Percentiles rank a stretch among this genome's conserved stretches.
Conservation (phyloP, 2,329 filamentous ascomycete genomes). For the Canariomyces notabilis region DNA sequence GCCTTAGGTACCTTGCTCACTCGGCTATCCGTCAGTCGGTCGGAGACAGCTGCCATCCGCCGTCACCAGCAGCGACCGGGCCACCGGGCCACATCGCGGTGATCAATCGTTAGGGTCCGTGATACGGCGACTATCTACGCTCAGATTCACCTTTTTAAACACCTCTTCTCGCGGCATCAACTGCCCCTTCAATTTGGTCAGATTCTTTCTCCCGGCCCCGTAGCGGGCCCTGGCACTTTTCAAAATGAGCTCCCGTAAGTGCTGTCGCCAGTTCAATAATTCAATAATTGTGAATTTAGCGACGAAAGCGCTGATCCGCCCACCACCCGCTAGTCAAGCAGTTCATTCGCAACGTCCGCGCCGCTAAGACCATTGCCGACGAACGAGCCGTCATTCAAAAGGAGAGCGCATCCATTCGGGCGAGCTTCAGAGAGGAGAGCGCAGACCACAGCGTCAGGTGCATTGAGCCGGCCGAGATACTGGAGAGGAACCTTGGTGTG, state of each 20-base stretch:
- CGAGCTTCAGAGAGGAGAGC: conserved; percentile 96
- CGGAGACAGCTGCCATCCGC: conserved; percentile 8
- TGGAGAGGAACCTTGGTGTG: conserved; percentile 6
- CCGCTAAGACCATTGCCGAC: conserved; percentile 97
- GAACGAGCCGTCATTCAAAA: conserved; percentile 98
- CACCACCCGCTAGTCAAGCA: conserved; percentile 71
- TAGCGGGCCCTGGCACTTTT: conserved; percentile 20
- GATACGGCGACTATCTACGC: conserved; percentile 12
- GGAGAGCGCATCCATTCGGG: conserved; percentile 94
- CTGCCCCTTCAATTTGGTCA: conserved; percentile 14
- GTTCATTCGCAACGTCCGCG: conserved; percentile 98
- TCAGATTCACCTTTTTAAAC: conserved; percentile 7
- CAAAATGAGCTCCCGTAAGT: conserved; percentile 28
- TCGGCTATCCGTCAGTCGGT: background rate
- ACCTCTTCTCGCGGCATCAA: conserved; percentile 3
- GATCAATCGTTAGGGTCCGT: conserved; percentile 10
- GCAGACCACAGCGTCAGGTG: conserved; percentile 87
- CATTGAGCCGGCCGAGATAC: conserved; percentile 27
- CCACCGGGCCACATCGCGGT: conserved; percentile 16
- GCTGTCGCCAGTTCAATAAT: conserved; percentile 19
- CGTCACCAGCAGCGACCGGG: too few relatives aligned
- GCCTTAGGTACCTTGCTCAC: conserved; percentile 13
- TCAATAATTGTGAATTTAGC: too few relatives aligned
- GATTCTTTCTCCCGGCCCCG: conserved; percentile 20
- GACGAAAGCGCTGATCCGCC: conserved; percentile 13